Conservation (phyloP, 1,139 yeast genomes). For the Geotrichum bryndzae region DNA sequence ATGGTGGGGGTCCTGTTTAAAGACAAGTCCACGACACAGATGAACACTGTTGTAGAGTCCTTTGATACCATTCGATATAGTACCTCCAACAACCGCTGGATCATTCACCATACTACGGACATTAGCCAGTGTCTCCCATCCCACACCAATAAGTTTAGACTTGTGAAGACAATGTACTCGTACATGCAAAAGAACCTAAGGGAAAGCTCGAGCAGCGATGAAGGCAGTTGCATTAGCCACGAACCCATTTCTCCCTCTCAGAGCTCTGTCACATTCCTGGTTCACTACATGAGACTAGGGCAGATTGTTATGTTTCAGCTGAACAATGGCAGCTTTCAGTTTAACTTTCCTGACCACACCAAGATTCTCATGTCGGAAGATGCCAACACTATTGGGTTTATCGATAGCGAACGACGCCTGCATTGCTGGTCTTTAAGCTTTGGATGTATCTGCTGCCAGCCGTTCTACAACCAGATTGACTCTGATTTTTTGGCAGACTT, state of each 20-base stretch:
- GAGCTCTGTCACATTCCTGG: conserved; percentile 7
- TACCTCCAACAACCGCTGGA: conserved; percentile 8
- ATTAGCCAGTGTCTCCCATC: conserved; percentile 15
- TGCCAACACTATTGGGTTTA: conserved; percentile 73
- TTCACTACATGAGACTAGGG: conserved; percentile 12
- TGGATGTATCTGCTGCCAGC: conserved; percentile 12
- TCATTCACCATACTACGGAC: conserved; percentile 7
- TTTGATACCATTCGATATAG: conserved; percentile 12
- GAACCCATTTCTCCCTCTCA: conserved; percentile 19
- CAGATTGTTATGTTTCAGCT: conserved; percentile 70
- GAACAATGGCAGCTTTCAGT: conserved; percentile 88
- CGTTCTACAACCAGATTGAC: conserved; percentile 7
- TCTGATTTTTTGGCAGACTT: conserved; percentile 4
- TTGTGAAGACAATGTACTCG: conserved; percentile 30
- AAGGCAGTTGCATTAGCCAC: conserved; percentile 3
- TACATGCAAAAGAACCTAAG: conserved; percentile 36
- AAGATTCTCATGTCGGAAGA: conserved; percentile 73
- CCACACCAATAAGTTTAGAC: conserved; percentile 28
- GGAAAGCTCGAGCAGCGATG: conserved; percentile 18
- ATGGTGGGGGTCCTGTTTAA: conserved; percentile 72
- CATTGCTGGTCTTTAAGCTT: conserved; percentile 44
- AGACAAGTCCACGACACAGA: conserved; percentile 22
- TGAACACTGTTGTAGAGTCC: conserved; percentile 19
- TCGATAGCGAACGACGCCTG: conserved; percentile 69
- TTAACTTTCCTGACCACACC: conserved; percentile 92